Evolutionary conservation across 805 yeast genomes (phyloP), one percentile per base, ranked within the genome.

Genomic region (Monosporozyma aerobia): DNA sequence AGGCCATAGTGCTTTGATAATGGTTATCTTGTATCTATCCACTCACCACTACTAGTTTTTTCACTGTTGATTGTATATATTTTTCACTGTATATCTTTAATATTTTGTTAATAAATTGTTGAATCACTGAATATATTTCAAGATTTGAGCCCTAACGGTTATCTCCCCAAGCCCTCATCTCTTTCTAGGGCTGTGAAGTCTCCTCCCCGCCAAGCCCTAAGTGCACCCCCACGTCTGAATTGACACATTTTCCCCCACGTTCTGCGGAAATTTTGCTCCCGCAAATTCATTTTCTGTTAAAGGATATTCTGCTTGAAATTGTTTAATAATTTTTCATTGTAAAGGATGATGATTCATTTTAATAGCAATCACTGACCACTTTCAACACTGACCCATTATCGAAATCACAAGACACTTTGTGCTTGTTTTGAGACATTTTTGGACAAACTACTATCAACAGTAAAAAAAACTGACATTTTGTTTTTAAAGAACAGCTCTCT

Each of bases 1-100:
- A 53, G 4, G 29, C 33, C 58, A 55, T 55, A 11, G 5, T 44
- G 32, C n/a, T 10, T 7, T 8, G 37, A 32, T 13, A 14, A 7
- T 35, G 37, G 37, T 35, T 35, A 32, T 35, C 8, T 35, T 35
- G 16, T 35, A 14, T 14, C 16, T 35, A 5, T 13, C 5, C 8
- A 5, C 39, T 32, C 37, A 11, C 37, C 10, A 5, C 37, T 32
- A 9, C 13, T 30, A 8, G 33, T 30, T 37, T 39, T 32, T 27
- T 27, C 29, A 27, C 29, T 27, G 29, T 7, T 27, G 29, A 3
- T 32, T 32, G 37, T 32, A 32, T 32, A 11, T n/a, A 14, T 39
- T 39, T 11, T 19, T 32, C 11, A 11, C 37, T 11, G 37, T 32
- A 10, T 32, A 10, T 32, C 14, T 32, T 11, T 32, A 13, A 10